phyloP scores from a whole-genome alignment of 768 basidiomycete species.

The Mycena crocata region DNA sequence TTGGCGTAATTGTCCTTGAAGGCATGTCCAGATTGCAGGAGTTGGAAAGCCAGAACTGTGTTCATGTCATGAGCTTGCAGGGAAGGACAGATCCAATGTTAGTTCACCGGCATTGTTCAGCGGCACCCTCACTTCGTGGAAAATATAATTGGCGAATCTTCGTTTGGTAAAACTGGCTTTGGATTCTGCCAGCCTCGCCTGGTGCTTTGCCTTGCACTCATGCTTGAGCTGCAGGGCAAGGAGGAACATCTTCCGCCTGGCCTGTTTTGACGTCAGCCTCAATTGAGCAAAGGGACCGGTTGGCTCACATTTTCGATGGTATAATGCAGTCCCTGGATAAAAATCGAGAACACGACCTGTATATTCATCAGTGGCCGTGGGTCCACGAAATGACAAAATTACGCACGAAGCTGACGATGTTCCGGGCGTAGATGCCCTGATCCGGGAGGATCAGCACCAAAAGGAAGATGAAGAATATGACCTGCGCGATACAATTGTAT shows the following conservation, averaged over 20 bases:
- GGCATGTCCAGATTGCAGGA: conserved; percentile 53
- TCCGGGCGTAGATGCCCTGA: conserved; percentile 38
- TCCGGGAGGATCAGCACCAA: conserved; percentile 35
- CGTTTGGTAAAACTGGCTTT: conserved; percentile 46
- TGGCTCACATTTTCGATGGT: conserved; percentile 37
- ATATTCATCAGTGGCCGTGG: conserved; percentile 36
- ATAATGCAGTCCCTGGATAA: conserved; percentile 40
- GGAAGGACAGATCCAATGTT: not conserved
- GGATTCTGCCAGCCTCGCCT: conserved; percentile 54
- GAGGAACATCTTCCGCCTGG: conserved; percentile 53
- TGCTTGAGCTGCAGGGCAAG: conserved; percentile 44
- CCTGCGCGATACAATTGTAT: conserved; percentile 36
- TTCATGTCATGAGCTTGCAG: not conserved
- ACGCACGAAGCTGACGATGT: conserved; percentile 42
- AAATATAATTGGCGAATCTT: conserved; percentile 61
- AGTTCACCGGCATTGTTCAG: conserved; percentile 57
- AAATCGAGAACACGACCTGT: conserved; percentile 38
- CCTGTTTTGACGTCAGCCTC: conserved; percentile 17
- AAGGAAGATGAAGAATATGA: conserved; percentile 35
- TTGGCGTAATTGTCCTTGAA: conserved; percentile 42
- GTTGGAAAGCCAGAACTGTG: conserved; percentile 55
- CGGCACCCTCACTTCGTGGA: conserved; percentile 62
- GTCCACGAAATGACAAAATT: conserved; percentile 42
- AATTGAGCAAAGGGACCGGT: too few species aligned
- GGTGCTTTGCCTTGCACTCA: conserved; percentile 33